Base-by-base conservation (phyloP, 208 protist species). In the Trypanosoma lewisi region DNA sequence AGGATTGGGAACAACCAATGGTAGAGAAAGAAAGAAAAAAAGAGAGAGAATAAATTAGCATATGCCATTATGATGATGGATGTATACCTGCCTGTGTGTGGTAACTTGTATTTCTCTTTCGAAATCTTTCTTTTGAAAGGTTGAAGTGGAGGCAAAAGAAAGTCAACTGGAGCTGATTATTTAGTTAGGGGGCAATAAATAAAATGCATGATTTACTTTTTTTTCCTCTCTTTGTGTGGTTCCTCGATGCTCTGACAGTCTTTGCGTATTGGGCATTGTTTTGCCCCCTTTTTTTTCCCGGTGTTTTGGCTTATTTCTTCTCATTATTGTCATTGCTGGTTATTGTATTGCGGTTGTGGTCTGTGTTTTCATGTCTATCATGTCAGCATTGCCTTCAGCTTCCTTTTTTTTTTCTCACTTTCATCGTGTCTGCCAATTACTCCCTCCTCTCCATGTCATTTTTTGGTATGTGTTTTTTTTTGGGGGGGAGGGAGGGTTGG, bases 241-340 rank as follows among this genome's bases (percentile, higher is more conserved):
- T 63, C 12, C 21, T 60, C 16, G 2, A 23, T 44, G 9, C 16
- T 25, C n/a, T 52, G 14, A 36, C n/a, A 1, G 45, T 52, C 19
- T 17, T 48, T 44, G 25, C 17, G 11, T 19, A 5, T 30, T 41
- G 2, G 39, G 33, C 21, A 45, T 42, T 37, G 39, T 42, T 37
- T 28, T 37, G 31, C 14, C 47, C 59, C 58, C 63, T 75, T 48
- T 66, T 56, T 51, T 50, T 42, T 72, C 39, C 27, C n/a, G 62
- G 17, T 11, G 63, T 73, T 73, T 72, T 63, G 39, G 70, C 72
- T 69, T 72, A 47, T 21, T 21, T 63, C 23, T 59, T 56, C 36
- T 37, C 14, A 19, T 27, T 36, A 16, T 41, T 48, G 9, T 2
- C 48, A 34, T 41, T 41, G 34, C 67, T 75, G 53, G 12, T 21